phyloP scores from a whole-genome alignment of 805 yeast species.

The Saccharomycopsis capsularis region DNA sequence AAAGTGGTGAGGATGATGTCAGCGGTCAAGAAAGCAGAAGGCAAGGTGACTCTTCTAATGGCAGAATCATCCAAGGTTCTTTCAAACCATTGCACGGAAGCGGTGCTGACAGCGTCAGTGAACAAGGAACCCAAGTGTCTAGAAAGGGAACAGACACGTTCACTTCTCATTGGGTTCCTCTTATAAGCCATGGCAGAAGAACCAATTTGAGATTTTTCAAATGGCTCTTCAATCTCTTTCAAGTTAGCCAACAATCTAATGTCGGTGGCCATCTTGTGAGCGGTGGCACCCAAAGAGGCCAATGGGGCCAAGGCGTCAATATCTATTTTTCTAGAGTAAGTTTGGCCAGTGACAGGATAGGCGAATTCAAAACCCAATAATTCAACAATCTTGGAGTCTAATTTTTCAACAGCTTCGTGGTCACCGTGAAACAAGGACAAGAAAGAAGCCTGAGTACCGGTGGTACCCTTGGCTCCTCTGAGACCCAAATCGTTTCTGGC shows the following conservation, averaged over 20 bases:
- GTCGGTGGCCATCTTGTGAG: slow-evolving; percentile 97
- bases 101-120: slow-evolving; percentile 92
- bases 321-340: slow-evolving; percentile 97
- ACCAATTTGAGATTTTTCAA: slow-evolving; percentile 97
- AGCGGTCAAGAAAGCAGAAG: slow-evolving; percentile 93
- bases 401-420: slow-evolving; percentile 89
- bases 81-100: slow-evolving; percentile 99
- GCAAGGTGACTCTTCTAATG: slow-evolving; percentile 92
- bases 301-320: slow-evolving; percentile 89
- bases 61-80: slow-evolving; percentile 98
- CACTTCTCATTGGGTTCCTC: slow-evolving; percentile 99
- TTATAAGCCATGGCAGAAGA: slow-evolving; percentile 99
- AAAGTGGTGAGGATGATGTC: slow-evolving; percentile 87
- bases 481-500: slow-evolving; percentile 95
- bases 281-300: slow-evolving; percentile 90
- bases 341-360: slow-evolving; percentile 97
- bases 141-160: slow-evolving; percentile 96
- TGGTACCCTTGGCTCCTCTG: slow-evolving; percentile 98
- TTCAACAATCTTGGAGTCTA: slow-evolving; percentile 89
- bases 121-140: slow-evolving; percentile 90
- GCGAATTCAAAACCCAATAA: slow-evolving; percentile 90
- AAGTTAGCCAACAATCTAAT: slow-evolving; percentile 91
- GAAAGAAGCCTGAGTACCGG: slow-evolving; percentile 98
- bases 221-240: slow-evolving; percentile 97
- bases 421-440: slow-evolving; percentile 92